Percentiles rank a stretch among this genome's conserved stretches.
Evolutionary conservation across 2,329 filamentous ascomycete species (phyloP).

Genomic region (Xylariaceae sp.): DNA sequence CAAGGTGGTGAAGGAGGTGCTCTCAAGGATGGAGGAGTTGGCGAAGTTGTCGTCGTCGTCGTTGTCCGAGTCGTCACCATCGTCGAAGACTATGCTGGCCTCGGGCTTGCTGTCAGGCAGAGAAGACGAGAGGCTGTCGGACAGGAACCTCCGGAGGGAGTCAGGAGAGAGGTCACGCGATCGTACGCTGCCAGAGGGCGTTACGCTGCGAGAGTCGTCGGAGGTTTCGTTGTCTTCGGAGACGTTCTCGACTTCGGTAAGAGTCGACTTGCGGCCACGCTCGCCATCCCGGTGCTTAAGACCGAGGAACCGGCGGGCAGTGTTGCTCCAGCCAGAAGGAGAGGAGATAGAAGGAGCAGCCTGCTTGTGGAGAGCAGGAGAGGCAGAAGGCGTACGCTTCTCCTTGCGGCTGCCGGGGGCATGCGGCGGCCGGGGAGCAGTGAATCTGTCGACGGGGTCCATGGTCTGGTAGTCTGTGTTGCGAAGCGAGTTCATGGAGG

Average conservation of each 20-base stretch:
- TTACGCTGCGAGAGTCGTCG: constrained; percentile 31
- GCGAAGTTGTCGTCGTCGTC: constrained; percentile 62
- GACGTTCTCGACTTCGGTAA: constrained; percentile 24
- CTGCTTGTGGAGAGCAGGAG: constrained; percentile 34
- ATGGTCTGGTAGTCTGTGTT: constrained; percentile 63
- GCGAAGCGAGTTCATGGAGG: constrained; percentile 57
- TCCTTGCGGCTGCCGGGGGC: constrained; percentile 37
- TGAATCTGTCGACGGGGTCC: constrained; percentile 71
- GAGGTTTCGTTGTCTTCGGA: constrained; percentile 26
- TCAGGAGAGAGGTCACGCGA: constrained; percentile 53
- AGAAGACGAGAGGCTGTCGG: constrained; percentile 38
- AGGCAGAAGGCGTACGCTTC: constrained; percentile 33
- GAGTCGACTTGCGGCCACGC: constrained; percentile 29
- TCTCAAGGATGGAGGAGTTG: constrained; percentile 42
- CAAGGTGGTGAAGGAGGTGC: constrained; percentile 41
- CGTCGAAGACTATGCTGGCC: constrained; percentile 40
- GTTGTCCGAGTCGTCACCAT: constrained; percentile 44
- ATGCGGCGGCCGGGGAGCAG: constrained; percentile 58
- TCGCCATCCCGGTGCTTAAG: constrained; percentile 37
- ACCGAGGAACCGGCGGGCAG: constrained; percentile 45
- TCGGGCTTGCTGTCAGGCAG: constrained; percentile 33
- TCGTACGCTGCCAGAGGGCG: constrained; percentile 39
- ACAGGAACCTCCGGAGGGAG: constrained; percentile 47
- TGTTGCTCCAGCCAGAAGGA: constrained; percentile 42
- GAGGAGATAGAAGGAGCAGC: constrained; percentile 45